Evolutionary conservation across 345 rosid species (phyloP), one percentile per base, ranked within the genome.

Genomic region (Psidium guajava): DNA sequence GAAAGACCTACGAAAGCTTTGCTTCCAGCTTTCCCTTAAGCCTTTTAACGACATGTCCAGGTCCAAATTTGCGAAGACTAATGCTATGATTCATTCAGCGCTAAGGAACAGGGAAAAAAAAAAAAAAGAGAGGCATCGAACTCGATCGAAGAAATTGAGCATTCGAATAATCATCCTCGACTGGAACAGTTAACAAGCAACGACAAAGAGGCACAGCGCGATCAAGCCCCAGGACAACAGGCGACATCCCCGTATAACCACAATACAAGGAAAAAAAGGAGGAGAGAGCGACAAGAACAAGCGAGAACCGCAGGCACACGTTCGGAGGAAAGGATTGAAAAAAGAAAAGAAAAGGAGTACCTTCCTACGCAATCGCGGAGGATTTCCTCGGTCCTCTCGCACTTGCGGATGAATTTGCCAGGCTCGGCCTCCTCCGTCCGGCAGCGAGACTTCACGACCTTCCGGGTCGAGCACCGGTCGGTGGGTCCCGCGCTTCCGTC

Each of bases 391-490:
- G 96, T 93, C 89, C 91, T 95, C 88, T 97, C 94, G 90, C 99
- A 97, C 95, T 95, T 97, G 22, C 93, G 85, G 21, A 97, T 54
- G 90, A 97, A 96, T 82, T 88, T 95, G 50, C 98, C 98, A 25
- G 96, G 94, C 89, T 93, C 99, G 52, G 95, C 95, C 94, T 96
- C 98, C 89, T 96, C 96, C 83, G 98, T 97, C 85, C 84, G 91
- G 93, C 99, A 96, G 87, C 91, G 91, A 82, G 98, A 93, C 75
- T 90, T 92, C 58, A 92, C 92, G 42, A 92, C 92, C 92, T 81
- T 94, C 82, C 93, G 86, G 53, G 95, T 95, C 42, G 94, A 89
- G 89, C 95, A 92, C 8, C 86, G 90, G 25, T 93, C 90, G 80
- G 27, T 51, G 51, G 87, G 57, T 64, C 74, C 82, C 21, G 75